Evolutionary conservation across 2,329 filamentous ascomycete genomes (phyloP), one percentile per base, ranked within the genome.

Genomic region (Trichoderma semiorbis): DNA sequence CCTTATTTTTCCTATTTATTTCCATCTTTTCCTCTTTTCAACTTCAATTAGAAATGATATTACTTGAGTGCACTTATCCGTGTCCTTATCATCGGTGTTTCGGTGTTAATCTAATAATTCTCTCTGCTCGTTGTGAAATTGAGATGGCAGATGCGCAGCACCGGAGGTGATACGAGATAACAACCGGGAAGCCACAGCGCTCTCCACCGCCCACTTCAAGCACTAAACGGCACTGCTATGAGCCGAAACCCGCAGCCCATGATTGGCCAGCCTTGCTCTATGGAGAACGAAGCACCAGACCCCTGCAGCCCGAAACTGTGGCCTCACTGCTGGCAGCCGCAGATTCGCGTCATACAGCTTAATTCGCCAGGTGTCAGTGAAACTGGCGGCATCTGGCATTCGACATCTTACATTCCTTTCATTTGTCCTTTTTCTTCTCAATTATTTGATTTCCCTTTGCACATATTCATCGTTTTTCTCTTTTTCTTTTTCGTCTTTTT

Each of bases 291-390:
- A 7, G 34, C 16, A n/a, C 12, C 10, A n/a, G 39, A 8, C 57
- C 43, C 24, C 34, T 34, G 50, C 58, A 47, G 14, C 30, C 28
- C 58, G 47, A 71, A 36, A 69, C 62, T 63, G 69, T 70, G 69
- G 69, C 69, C 69, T 71, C 70, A 69, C 55, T 62, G 66, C 55
- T 39, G 24, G 28, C 55, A 61, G 55, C 66, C 39, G 39, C 39
- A 43, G 39, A 43, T 43, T 43, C 39, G 34, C 67, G 57, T 62
- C 70, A 69, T 69, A 10, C 64, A 50, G 28, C 58, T 18, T 47
- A 65, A 65, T 60, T 32, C 53, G 65, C 65, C 65, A 66, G 62
- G 61, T 66, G 69, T 72, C 69, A 55, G 36, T 30, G 63, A 53
- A 47, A 14, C 24, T 55, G 50, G n/a, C 26, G 64, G 64, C 64